phyloP scores from a whole-genome alignment of 257 asterid species.

The Craterostigma plantagineum region DNA sequence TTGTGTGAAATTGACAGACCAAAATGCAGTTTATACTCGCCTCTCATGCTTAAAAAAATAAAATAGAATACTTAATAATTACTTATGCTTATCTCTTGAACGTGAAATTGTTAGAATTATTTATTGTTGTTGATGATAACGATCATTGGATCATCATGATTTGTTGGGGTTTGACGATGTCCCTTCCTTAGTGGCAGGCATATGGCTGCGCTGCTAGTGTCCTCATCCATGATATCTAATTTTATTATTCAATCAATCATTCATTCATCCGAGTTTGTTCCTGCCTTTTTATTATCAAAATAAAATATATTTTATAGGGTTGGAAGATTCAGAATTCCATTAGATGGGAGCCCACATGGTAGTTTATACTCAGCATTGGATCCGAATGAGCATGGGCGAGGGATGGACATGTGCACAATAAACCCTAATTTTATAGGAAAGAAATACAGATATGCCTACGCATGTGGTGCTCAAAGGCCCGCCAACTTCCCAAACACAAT shows the following conservation, averaged over 20 bases:
- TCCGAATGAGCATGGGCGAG: constrained; percentile 82
- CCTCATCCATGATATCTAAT: constrained; percentile 3
- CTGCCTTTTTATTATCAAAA: no score
- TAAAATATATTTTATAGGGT: constrained; percentile 22
- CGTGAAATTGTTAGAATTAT: no score
- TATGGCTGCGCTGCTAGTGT: constrained; percentile 4
- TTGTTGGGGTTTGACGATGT: constrained; percentile 5
- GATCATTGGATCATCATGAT: no score
- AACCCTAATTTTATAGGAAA: constrained; percentile 58
- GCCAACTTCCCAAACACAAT: constrained; percentile 93
- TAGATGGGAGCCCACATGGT: constrained; percentile 70
- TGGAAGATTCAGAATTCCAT: constrained; percentile 78
- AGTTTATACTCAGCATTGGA: constrained; percentile 67
- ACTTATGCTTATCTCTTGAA: no score
- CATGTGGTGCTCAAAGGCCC: constrained; percentile 90
- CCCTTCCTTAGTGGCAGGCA: constrained; percentile 17
- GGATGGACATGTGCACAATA: constrained; percentile 95
- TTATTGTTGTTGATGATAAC: no score
- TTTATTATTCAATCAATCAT: no score
- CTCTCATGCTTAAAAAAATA: no score
- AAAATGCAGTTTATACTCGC: background rate
- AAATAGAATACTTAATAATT: no score
- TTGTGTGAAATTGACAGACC: no score
- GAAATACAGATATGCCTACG: constrained; percentile 77
- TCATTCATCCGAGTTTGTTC: no score